Percentiles rank a stretch among this genome's conserved stretches.
Conservation (phyloP, 176 grass and related monocot species). For the Pharus latifolius region DNA sequence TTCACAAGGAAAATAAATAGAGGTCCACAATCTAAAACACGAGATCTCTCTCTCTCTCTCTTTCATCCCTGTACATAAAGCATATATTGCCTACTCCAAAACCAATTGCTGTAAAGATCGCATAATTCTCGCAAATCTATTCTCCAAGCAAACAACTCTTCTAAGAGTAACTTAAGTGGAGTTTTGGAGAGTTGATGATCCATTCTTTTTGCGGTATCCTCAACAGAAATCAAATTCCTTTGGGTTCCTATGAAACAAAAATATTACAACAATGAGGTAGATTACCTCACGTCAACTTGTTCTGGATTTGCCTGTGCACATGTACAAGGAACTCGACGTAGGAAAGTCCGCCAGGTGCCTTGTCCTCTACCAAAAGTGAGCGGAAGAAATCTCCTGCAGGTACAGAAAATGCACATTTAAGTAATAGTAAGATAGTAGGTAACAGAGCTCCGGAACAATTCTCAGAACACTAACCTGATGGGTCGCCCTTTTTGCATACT, state of each 20-base stretch:
- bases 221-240: conserved; percentile 9
- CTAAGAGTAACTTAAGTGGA: not conserved
- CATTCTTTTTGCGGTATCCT: conserved; percentile 13
- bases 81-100: conserved; percentile 8
- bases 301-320: conserved; percentile 82
- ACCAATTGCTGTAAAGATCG: conserved; percentile 4
- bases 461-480: conserved; percentile 44
- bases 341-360: conserved; percentile 58
- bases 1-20: conserved; percentile 16
- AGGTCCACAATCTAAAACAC: conserved; percentile 2
- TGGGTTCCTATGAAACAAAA: not conserved
- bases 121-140: not conserved
- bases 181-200: not conserved
- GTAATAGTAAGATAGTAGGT: not conserved
- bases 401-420: not conserved
- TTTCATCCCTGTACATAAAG: conserved; percentile 18
- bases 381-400: conserved; percentile 52
- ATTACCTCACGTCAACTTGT: conserved; percentile 23
- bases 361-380: conserved; percentile 67
- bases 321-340: conserved; percentile 90
- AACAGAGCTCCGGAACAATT: not conserved
- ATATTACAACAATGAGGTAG: conserved; percentile 27
- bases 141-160: too few species aligned
- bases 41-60: not conserved
- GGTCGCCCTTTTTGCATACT: conserved; percentile 63